These are phyloP conservation scores for Coriaria nepalensis DNA, from an alignment of 306 rosid species.

Conservation along the genomic window DNA sequence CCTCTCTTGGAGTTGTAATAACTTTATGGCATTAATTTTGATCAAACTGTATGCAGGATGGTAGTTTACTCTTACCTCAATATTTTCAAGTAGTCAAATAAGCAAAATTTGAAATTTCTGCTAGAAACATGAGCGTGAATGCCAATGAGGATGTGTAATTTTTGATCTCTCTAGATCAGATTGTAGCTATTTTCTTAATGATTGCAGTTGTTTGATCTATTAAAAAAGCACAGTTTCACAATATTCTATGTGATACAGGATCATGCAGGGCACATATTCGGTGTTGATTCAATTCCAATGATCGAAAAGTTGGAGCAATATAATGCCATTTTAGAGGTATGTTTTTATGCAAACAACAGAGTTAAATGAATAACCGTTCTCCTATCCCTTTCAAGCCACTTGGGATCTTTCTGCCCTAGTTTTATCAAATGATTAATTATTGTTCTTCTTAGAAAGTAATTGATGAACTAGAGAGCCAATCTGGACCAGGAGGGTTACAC, in stretches of 20 bases:
- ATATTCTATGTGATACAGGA: conserved; percentile 37
- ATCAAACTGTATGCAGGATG: too few relatives aligned
- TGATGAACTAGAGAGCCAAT: conserved; percentile 52
- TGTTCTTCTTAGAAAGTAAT: conserved; percentile 60
- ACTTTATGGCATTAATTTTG: neutral
- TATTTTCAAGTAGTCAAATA: too few relatives aligned
- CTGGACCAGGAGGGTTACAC: conserved; percentile 72
- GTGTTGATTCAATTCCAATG: conserved; percentile 84
- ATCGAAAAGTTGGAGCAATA: conserved; percentile 84
- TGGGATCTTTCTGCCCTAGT: neutral
- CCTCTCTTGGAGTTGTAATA: neutral
- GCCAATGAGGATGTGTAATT: too few relatives aligned
- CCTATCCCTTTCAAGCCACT: too few relatives aligned
- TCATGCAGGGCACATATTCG: conserved; percentile 97
- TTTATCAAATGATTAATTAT: conserved; percentile 12
- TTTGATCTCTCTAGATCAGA: too few relatives aligned
- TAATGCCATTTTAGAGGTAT: conserved; percentile 59
- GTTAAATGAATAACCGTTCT: too few relatives aligned
- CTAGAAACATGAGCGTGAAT: too few relatives aligned
- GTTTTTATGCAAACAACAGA: too few relatives aligned
- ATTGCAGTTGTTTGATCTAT: too few relatives aligned
- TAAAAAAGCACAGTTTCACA: neutral
- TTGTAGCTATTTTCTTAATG: too few relatives aligned
- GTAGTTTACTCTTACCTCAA: too few relatives aligned
- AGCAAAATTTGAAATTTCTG: too few relatives aligned